A percentile compares a stretch with the other conserved stretches of the same genome.
Conservation (phyloP, 257 asterid genomes). For the Verbena officinalis region DNA sequence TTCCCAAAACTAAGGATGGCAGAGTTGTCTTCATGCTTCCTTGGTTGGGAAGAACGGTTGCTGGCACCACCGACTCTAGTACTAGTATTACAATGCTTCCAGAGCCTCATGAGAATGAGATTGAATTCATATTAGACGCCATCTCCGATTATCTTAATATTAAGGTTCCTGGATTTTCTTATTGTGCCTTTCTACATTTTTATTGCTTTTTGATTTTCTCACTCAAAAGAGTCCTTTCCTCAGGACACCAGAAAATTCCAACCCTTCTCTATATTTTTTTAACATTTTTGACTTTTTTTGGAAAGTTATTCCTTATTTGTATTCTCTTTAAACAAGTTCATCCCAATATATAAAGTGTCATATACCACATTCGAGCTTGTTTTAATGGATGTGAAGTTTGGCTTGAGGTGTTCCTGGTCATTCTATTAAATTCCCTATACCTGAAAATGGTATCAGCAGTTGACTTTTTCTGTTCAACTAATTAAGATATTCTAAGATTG, state of each 20-base stretch:
- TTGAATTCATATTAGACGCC: constrained; percentile 92
- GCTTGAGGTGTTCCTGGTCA: no score
- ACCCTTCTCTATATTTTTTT: constrained; percentile 10
- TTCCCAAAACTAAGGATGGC: constrained; percentile 99
- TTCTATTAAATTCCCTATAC: no score
- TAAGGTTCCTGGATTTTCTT: constrained; percentile 59
- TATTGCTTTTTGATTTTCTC: constrained; percentile 3
- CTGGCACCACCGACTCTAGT: constrained; percentile 96
- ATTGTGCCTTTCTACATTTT: not conserved
- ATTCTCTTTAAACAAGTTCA: no score
- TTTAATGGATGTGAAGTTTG: no score
- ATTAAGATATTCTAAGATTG: no score
- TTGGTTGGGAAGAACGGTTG: constrained; percentile 97
- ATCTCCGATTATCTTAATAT: constrained; percentile 91
- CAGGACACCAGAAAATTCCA: not conserved
- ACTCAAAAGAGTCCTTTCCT: not conserved
- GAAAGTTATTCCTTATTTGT: not conserved
- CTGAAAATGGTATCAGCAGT: constrained; percentile 12
- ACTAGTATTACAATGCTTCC: constrained; percentile 91
- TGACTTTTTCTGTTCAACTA: no score
- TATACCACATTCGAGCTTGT: no score
- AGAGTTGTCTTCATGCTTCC: constrained; percentile 99
- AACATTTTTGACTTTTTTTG: constrained; percentile 2
- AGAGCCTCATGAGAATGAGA: constrained; percentile 97
- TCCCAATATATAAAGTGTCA: not conserved